A percentile compares a stretch with the other conserved stretches of the same genome.
phyloP scores from a whole-genome alignment of 768 basidiomycete species.

The Amanita muscaria region DNA sequence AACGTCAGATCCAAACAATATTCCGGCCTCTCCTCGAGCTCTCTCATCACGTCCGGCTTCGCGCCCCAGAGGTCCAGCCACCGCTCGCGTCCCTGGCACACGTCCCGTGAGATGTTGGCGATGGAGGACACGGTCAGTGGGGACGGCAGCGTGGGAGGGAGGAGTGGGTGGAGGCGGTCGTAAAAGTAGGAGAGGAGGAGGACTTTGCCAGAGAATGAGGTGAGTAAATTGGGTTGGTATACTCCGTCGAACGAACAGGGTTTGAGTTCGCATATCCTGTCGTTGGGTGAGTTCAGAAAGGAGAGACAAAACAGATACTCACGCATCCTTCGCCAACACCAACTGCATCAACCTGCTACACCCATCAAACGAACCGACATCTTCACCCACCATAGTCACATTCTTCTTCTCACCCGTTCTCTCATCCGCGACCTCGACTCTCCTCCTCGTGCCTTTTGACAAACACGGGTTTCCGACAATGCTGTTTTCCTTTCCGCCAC shows the following conservation, averaged over 20 bases:
- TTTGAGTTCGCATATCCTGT: conserved; percentile 77
- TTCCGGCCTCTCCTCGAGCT: conserved; percentile 79
- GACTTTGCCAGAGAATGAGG: conserved; percentile 85
- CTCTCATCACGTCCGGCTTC: conserved; percentile 33
- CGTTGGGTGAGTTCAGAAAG: background rate
- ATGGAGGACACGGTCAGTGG: conserved; percentile 48
- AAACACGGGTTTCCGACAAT: conserved; percentile 76
- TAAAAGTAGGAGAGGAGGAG: conserved; percentile 97
- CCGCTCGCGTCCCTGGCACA: conserved; percentile 59
- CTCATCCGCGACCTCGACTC: conserved; percentile 55
- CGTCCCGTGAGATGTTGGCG: conserved; percentile 51
- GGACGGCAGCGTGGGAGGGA: conserved; percentile 20
- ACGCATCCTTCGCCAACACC: conserved; percentile 94
- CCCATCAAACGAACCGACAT: conserved; percentile 75
- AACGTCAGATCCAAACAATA: conserved; percentile 96
- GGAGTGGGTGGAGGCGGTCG: conserved; percentile 81
- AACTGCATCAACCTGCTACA: conserved; percentile 80
- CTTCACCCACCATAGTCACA: conserved; percentile 82
- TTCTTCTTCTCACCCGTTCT: conserved; percentile 33
- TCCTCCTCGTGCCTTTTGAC: conserved; percentile 50
- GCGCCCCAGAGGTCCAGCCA: conserved; percentile 49
- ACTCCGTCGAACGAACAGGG: conserved; percentile 98
- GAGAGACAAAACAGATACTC: conserved; percentile 24
- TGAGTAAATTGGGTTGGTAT: conserved; percentile 88
- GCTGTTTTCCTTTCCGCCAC: conserved; percentile 11